Evolutionary conservation across 495 filamentous ascomycete species (phyloP).

Genomic region (Lentithecium fluviatile): DNA sequence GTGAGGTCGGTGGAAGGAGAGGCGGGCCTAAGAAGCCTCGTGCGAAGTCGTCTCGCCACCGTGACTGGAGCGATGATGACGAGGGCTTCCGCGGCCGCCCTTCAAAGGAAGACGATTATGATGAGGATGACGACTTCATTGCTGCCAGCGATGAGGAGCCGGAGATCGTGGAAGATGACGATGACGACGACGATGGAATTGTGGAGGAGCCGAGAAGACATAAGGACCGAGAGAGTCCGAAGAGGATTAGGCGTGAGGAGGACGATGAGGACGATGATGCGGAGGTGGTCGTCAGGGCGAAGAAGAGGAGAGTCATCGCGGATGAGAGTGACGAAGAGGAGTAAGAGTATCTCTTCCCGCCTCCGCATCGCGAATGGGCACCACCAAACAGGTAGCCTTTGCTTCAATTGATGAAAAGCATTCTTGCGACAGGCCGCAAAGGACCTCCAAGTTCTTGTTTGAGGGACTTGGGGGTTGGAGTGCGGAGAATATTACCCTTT

Average conservation of each 20-base stretch:
- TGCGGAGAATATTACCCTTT: too few species aligned
- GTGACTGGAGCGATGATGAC: slow-evolving; percentile 50
- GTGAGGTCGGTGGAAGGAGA: slow-evolving; percentile 63
- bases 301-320: slow-evolving; percentile 41
- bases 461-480: too few species aligned
- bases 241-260: slow-evolving; percentile 35
- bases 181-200: slow-evolving; percentile 46
- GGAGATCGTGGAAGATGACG: slow-evolving; percentile 59
- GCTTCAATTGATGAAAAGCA: too few species aligned
- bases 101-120: slow-evolving; percentile 71
- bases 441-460: too few species aligned
- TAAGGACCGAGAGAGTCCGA: slow-evolving; percentile 37
- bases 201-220: slow-evolving; percentile 38
- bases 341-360: background rate
- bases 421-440: too few species aligned
- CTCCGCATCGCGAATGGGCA: too few species aligned
- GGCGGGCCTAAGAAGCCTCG: slow-evolving; percentile 30
- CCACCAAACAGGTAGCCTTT: too few species aligned
- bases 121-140: slow-evolving; percentile 58
- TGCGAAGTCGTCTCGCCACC: slow-evolving; percentile 33
- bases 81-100: slow-evolving; percentile 60
- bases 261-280: slow-evolving; percentile 36
- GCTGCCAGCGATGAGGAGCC: slow-evolving; percentile 52
- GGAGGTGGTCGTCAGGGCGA: slow-evolving; percentile 27
- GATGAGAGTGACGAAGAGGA: slow-evolving; percentile 45